These are phyloP conservation scores for Aegilops umbellulata DNA, from an alignment of 176 grass and related monocot species.

Conservation along the genomic window DNA sequence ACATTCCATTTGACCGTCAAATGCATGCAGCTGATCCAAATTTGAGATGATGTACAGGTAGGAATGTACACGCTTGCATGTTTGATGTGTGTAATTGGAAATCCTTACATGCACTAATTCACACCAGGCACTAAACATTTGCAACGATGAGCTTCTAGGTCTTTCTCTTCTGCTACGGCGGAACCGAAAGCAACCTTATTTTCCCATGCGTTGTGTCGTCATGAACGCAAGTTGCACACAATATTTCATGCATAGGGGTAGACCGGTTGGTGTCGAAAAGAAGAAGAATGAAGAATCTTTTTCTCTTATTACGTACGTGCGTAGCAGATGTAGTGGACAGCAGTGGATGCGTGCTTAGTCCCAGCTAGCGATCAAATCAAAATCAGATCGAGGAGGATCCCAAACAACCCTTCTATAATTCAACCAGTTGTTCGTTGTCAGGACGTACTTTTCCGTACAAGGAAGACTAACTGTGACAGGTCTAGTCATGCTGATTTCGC, in stretches of 20 bases:
- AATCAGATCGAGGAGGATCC: conserved; percentile 10
- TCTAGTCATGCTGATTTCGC: not conserved
- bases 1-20: not conserved
- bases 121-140: not conserved
- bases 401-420: not conserved
- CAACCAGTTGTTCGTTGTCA: conserved; percentile 5
- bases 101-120: not conserved
- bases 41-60: not conserved
- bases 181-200: not conserved
- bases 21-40: not conserved
- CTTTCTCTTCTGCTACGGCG: not conserved
- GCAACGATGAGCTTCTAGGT: not conserved
- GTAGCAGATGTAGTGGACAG: not conserved
- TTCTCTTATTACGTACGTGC: not conserved
- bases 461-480: not conserved
- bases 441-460: conserved; percentile 8
- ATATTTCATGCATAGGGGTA: not conserved
- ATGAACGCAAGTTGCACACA: not conserved
- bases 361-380: not conserved
- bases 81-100: not conserved
- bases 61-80: not conserved
- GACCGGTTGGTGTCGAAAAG: not conserved
- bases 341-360: not conserved
- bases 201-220: not conserved
- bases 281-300: not conserved